These are phyloP conservation scores for Zopfia rhizophila DNA, from an alignment of 2,329 filamentous ascomycete species.

Conservation along the genomic window DNA sequence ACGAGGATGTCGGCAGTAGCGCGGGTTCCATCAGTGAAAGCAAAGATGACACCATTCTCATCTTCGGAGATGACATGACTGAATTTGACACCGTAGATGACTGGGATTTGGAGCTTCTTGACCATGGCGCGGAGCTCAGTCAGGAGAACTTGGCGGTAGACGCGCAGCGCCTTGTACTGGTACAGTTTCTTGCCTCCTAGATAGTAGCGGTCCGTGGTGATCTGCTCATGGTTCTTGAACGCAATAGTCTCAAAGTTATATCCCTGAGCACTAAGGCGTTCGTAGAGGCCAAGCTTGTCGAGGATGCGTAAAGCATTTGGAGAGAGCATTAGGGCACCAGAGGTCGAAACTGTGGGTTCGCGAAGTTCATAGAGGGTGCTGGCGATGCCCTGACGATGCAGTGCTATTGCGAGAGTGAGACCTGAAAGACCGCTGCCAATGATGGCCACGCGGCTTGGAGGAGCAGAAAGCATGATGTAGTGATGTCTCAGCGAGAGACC, in stretches of 20 bases:
- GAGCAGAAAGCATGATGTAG: conserved; percentile 13
- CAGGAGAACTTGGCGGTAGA: conserved; percentile 65
- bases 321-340: conserved; percentile 67
- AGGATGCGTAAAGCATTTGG: conserved; percentile 61
- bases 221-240: conserved; percentile 56
- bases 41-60: conserved; percentile 55
- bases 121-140: conserved; percentile 57
- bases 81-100: conserved; percentile 63
- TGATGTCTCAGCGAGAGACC: not conserved
- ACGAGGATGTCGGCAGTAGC: conserved; percentile 59
- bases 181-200: conserved; percentile 62
- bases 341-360: conserved; percentile 19
- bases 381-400: conserved; percentile 63
- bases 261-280: conserved; percentile 54
- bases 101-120: conserved; percentile 50
- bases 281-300: conserved; percentile 61
- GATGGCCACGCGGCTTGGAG: conserved; percentile 51
- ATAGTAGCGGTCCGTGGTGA: conserved; percentile 53
- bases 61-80: conserved; percentile 45
- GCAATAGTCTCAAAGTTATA: conserved; percentile 62
- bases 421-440: conserved; percentile 63
- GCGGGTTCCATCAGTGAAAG: conserved; percentile 59
- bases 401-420: conserved; percentile 64
- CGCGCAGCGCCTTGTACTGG: conserved; percentile 63
- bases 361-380: conserved; percentile 47